Percentiles rank a stretch among this genome's conserved stretches.
phyloP scores from a whole-genome alignment of 2,329 filamentous ascomycete genomes.

The Curvularia sp. region DNA sequence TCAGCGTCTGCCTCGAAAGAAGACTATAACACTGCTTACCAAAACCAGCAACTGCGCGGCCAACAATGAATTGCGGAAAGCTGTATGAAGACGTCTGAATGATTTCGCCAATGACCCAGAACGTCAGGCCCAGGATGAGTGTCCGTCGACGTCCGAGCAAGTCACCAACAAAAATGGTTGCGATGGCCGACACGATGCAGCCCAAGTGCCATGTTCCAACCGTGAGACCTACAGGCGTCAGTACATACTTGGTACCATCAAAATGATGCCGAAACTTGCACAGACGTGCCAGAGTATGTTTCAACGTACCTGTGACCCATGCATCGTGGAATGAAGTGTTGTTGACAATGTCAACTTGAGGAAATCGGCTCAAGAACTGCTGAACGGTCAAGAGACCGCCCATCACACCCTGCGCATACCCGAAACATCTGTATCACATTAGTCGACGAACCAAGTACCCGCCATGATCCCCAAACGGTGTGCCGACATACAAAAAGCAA shows the following conservation, averaged over 20 bases:
- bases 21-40: conserved; percentile 47
- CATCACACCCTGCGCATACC: conserved; percentile 74
- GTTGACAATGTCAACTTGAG: conserved; percentile 37
- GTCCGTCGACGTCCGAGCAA: conserved; percentile 58
- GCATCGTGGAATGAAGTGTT: conserved; percentile 31
- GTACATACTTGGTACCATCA: not conserved
- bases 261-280: not conserved
- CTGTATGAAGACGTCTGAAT: conserved; percentile 58
- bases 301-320: conserved; percentile 34
- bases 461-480: not conserved
- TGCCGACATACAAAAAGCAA: conserved; percentile 36
- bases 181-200: conserved; percentile 64
- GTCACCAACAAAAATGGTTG: conserved; percentile 60
- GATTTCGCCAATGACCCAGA: conserved; percentile 60
- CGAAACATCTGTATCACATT: conserved; percentile 54
- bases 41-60: conserved; percentile 58
- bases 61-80: conserved; percentile 60
- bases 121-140: conserved; percentile 57
- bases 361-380: conserved; percentile 59
- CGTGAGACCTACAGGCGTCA: conserved; percentile 32
- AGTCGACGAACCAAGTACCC: conserved; percentile 12
- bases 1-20: not conserved
- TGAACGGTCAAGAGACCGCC: conserved; percentile 71
- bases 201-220: conserved; percentile 55
- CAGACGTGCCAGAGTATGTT: not conserved